These are phyloP conservation scores for Pyracantha coccinea DNA, from an alignment of 331 rosid species.

Conservation along the genomic window DNA sequence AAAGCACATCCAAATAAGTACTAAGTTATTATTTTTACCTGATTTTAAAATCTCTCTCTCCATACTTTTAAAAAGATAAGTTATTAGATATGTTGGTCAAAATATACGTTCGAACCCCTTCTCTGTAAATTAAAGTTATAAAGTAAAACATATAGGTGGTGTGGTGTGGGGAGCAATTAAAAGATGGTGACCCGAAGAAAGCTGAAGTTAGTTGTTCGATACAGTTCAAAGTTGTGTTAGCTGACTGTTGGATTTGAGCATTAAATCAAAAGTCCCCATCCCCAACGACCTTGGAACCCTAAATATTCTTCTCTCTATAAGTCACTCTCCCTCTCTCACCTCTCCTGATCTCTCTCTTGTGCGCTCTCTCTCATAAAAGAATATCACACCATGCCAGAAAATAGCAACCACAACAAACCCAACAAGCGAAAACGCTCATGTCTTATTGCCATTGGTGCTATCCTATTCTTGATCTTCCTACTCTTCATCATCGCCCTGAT, in stretches of 20 bases:
- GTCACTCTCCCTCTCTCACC: neutral
- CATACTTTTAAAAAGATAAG: too few species aligned
- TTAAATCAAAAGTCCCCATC: neutral
- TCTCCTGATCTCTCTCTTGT: neutral
- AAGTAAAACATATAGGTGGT: neutral
- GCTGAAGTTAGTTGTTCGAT: neutral
- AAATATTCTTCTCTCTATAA: neutral
- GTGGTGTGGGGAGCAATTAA: neutral
- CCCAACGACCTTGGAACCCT: neutral
- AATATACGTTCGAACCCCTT: too few species aligned
- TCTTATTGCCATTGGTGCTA: constrained; percentile 4
- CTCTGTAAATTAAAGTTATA: too few species aligned
- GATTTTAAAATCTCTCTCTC: neutral
- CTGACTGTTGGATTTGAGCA: neutral
- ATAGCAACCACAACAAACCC: neutral
- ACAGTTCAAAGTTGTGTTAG: neutral
- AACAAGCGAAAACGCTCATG: constrained; percentile 12
- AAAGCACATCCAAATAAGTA: too few species aligned
- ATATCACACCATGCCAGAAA: neutral
- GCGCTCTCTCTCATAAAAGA: neutral
- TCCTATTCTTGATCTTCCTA: constrained; percentile 17
- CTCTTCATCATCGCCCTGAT: constrained; percentile 24
- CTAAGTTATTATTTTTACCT: too few species aligned
- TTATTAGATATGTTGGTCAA: neutral
- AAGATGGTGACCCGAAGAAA: neutral